Evolutionary conservation across 108 stramenopile genomes (phyloP), one percentile per base, ranked within the genome.

Genomic region (Conticribra weissflogii): DNA sequence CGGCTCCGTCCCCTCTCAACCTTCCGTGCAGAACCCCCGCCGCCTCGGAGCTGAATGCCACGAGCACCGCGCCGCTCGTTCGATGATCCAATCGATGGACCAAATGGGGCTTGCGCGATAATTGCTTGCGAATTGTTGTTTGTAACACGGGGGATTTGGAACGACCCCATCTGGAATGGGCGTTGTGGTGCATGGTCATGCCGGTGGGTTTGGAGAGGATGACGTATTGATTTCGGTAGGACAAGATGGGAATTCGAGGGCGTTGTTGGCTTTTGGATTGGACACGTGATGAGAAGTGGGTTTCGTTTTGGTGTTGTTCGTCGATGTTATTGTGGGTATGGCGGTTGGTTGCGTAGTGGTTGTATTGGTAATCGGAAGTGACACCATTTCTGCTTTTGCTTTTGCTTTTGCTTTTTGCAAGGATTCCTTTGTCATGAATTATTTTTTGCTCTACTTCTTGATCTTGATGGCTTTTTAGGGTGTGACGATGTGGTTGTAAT

Each of bases 41-140:
- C n/a, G 58, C 82, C 52, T 81, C 52, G 24, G 84, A 80, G 61
- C 84, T 65, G 62, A 91, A 88, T 7, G 81, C 85, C 67, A 91
- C 67, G 3, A 91, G 25, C 12, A 86, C 65, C 2, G 84, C 87
- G 0, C 90, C 90, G 14, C 82, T 83, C 18, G 90, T 91, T n/a
- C 87, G 82, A 76, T 88, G 90, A 73, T 91, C 90, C n/a, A 91
- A 71, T 62, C 90, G 65, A 66, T 91, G 90, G 0, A 88, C 90
- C 5, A 86, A 70, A 53, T 70, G 86, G 23, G 86, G 85, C 62
- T 88, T 91, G 9, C 87, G 78, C 5, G 66, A 55, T 32, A 91
- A 61, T 71, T 91, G 90, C 46, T 82, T 74, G 32, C 83, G 83
- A 24, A 91, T 52, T 15, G 57, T 44, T n/a, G 74, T 76, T 23